These are phyloP conservation scores for Ganoderma multipileum DNA, from an alignment of 1,284 basidiomycete genomes.

Conservation along the genomic window DNA sequence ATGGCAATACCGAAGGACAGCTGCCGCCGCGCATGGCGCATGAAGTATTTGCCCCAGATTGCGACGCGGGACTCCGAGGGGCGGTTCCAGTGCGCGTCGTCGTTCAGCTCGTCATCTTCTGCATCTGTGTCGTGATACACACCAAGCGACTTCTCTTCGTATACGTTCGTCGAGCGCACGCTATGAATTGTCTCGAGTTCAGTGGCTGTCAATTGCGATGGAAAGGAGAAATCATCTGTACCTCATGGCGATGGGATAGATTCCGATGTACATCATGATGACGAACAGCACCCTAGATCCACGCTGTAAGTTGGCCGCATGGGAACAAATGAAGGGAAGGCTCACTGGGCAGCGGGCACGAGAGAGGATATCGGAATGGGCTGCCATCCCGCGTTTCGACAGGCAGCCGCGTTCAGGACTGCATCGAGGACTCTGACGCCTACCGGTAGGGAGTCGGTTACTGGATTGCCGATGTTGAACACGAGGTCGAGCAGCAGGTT, in stretches of 20 bases:
- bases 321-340: conserved; percentile 25
- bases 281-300: conserved; percentile 77
- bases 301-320: conserved; percentile 31
- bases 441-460: conserved; percentile 74
- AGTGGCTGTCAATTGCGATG: background rate
- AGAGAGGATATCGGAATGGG: conserved; percentile 76
- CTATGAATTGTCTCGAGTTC: conserved; percentile 41
- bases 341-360: conserved; percentile 71
- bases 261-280: conserved; percentile 88
- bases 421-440: conserved; percentile 73
- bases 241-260: conserved; percentile 81
- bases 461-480: conserved; percentile 85
- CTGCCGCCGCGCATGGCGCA: conserved; percentile 84
- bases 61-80: conserved; percentile 54
- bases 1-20: conserved; percentile 78
- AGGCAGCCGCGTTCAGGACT: conserved; percentile 78
- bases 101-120: conserved; percentile 49
- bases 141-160: conserved; percentile 90
- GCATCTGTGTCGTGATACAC: conserved; percentile 63
- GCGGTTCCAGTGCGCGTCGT: conserved; percentile 42
- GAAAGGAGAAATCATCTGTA: conserved; percentile 33
- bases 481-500: conserved; percentile 93
- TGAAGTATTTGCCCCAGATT: conserved; percentile 80
- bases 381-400: conserved; percentile 89
- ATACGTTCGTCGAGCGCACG: conserved; percentile 98